These are phyloP conservation scores for Nemania abortiva DNA, from an alignment of 2,329 filamentous ascomycete genomes.

Conservation along the genomic window DNA sequence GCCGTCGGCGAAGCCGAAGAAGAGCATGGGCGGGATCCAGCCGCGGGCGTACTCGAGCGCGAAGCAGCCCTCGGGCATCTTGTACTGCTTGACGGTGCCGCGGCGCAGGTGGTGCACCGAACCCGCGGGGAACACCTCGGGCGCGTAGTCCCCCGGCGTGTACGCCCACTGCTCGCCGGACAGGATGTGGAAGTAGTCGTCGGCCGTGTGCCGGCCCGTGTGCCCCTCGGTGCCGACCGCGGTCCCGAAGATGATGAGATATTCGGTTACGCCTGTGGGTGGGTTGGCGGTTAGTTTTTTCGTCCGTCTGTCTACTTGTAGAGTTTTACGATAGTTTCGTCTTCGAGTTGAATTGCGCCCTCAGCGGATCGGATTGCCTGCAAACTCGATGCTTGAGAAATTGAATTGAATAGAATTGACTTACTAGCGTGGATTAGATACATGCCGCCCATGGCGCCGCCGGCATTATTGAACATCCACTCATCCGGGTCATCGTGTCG, in stretches of 20 bases:
- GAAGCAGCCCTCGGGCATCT: conserved; percentile 81
- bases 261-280: conserved; percentile 78
- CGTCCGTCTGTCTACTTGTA: no score
- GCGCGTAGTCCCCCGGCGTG: conserved; percentile 73
- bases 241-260: conserved; percentile 89
- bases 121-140: conserved; percentile 77
- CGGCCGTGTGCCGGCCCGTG: conserved; percentile 87
- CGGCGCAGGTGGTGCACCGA: conserved; percentile 78
- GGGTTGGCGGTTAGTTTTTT: background rate
- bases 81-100: conserved; percentile 84
- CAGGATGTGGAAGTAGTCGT: conserved; percentile 96
- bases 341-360: no score
- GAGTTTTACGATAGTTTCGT: background rate
- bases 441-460: conserved; percentile 92
- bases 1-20: conserved; percentile 87
- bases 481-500: conserved; percentile 66
- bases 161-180: conserved; percentile 82
- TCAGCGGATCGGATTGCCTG: no score
- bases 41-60: conserved; percentile 86
- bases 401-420: conserved; percentile 48
- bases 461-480: conserved; percentile 94
- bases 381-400: no score
- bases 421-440: conserved; percentile 87
- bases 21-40: conserved; percentile 94
- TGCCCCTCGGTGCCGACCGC: conserved; percentile 89